Conservation (phyloP, 2,329 filamentous ascomycete species). For the Niveomyces coronatus region DNA sequence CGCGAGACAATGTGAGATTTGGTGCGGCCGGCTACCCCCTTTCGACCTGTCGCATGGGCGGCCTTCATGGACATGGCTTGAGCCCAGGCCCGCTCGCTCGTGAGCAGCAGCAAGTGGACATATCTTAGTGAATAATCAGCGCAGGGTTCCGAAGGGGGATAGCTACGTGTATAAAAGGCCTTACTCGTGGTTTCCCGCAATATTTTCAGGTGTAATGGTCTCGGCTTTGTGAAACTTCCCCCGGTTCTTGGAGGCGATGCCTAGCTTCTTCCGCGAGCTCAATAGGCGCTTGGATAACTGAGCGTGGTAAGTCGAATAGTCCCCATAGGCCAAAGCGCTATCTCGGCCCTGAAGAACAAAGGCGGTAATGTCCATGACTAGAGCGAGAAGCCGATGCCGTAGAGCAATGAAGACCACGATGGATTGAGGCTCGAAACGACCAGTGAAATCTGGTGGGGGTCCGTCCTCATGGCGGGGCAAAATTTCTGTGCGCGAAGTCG, state of each 20-base stretch:
- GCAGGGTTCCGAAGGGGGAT: background rate
- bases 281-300: constrained; percentile 74
- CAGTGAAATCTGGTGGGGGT: constrained; percentile 9
- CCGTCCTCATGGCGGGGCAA: constrained; percentile 11
- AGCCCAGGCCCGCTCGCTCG: constrained; percentile 85
- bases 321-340: constrained; percentile 74
- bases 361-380: constrained; percentile 76
- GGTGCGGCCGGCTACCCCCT: constrained; percentile 67
- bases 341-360: constrained; percentile 73
- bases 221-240: constrained; percentile 71
- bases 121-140: constrained; percentile 40
- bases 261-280: constrained; percentile 75
- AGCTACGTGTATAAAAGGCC: constrained; percentile 15
- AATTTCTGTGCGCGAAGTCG: constrained; percentile 8
- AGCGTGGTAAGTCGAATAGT: constrained; percentile 75
- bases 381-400: background rate
- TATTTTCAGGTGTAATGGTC: constrained; percentile 61
- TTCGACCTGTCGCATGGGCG: constrained; percentile 65
- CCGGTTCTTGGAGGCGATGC: constrained; percentile 72
- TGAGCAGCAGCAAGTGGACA: constrained; percentile 69
- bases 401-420: constrained; percentile 2
- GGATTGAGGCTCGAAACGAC: constrained; percentile 1
- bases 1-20: constrained; percentile 84
- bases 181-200: constrained; percentile 68
- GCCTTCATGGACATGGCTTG: constrained; percentile 93